Base-by-base conservation (phyloP, 441 rosid species). In the Aquilaria agallochum region DNA sequence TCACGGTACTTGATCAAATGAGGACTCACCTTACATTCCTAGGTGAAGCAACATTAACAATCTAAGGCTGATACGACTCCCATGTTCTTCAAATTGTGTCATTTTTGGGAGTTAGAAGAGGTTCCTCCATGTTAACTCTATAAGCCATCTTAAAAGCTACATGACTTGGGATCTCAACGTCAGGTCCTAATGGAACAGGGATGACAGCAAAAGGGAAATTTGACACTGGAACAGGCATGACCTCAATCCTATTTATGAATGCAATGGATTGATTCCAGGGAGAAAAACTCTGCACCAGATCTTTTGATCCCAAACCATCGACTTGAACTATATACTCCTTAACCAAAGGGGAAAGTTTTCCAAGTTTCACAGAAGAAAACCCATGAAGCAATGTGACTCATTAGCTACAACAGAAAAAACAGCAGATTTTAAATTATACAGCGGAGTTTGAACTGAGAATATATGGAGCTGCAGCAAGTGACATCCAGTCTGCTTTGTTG, bases 391-490 rank as follows among this genome's bases (percentile, higher is more conserved):
- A 61, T 2, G 53, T 64, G 49, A 64, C 54, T n/a, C 65, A 53
- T 63, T 65, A 20, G 69, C 69, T 45, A 45, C 31, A 53, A 74
- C 66, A 5, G 72, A 56, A 47, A 74, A 70, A 51, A 33, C 59
- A n/a, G 60, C 68, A 56, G 72, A 63, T 59, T 54, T 74, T 69
- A 74, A 51, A 51, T 70, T 9, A 11, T 49, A 70, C 14, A 27
- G 50, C 9, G 68, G 5, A 34, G 63, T 34, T 31, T 40, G 55
- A 58, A 72, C 61, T 1, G 72, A 74, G 52, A 10, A 50, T 53
- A 72, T 59, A 60, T 76, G 70, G 34, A 76, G 59, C 54, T 77
- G 60, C 8, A 76, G 58, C 77, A 72, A 76, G 48, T 76, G 74
- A 58, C 65, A 65, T 36, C 77, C 80, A 5, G 20, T 69, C 58